These are phyloP conservation scores for Claviceps humidiphila DNA, from an alignment of 2,329 filamentous ascomycete species.

Conservation along the genomic window DNA sequence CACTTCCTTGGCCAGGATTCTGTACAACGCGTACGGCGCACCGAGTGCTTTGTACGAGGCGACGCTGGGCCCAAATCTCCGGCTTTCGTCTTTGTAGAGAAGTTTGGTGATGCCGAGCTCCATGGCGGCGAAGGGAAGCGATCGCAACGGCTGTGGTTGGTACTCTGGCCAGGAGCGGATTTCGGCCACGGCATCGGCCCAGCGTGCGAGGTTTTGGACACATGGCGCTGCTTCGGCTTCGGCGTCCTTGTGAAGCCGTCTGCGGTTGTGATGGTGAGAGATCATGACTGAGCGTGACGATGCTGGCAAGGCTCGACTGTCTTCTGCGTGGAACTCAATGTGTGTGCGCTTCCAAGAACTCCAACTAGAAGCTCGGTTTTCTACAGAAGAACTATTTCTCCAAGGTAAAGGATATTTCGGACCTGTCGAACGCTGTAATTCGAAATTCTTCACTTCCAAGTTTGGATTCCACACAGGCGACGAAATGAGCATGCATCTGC, in stretches of 20 bases:
- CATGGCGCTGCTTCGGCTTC: constrained; percentile 1
- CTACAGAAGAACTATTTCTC: background rate
- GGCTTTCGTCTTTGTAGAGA: constrained; percentile 9
- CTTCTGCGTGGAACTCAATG: background rate
- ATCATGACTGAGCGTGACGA: background rate
- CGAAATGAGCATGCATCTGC: too few species aligned
- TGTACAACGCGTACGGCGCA: constrained; percentile 9
- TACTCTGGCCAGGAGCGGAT: constrained; percentile 9
- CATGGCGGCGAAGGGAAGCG: constrained; percentile 4
- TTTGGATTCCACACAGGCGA: too few species aligned
- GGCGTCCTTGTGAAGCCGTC: background rate
- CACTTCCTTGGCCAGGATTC: constrained; percentile 7
- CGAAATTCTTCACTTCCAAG: too few species aligned
- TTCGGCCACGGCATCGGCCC: constrained; percentile 6
- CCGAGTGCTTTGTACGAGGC: constrained; percentile 10
- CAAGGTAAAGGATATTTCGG: too few species aligned
- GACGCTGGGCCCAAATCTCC: constrained; percentile 5
- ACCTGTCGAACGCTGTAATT: too few species aligned
- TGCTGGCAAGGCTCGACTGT: background rate
- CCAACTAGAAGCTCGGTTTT: background rate
- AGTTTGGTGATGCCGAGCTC: constrained; percentile 4
- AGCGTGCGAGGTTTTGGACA: constrained; percentile 6
- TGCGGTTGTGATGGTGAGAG: background rate
- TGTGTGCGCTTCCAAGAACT: background rate
- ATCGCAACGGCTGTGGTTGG: constrained; percentile 5